Evolutionary conservation across 2,329 filamentous ascomycete species (phyloP), one percentile per base, ranked within the genome.

Genomic region (Neonectria ditissima): DNA sequence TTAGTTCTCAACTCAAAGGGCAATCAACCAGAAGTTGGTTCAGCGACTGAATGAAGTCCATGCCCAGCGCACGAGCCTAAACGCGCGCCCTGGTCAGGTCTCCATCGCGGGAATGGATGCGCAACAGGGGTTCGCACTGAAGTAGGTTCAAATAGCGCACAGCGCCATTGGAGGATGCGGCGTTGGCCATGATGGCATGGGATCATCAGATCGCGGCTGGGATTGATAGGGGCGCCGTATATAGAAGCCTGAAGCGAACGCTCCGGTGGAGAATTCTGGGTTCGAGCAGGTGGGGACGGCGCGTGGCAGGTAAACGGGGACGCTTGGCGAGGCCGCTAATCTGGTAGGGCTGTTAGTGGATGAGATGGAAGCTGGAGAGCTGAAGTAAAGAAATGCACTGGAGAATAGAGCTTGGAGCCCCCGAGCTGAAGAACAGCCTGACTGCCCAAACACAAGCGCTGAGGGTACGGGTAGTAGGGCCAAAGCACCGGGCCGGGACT

Each of bases 281-380:
- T 18, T 48, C 30, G 59, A 13, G 34, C 13, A 37, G 34, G 30
- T 41, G 52, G 53, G 53, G 48, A 47, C 26, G 41, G 47, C 18
- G 13, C 18, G 26, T 32, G 37, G n/a, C 37, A 41, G 37, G 37
- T 37, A 37, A 37, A 37, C 34, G 34, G 34, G 30, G 30, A 32
- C 9, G 30, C 30, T 32, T 32, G 10, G 20, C 20, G 14, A 43
- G n/a, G 37, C 57, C 54, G 55, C 60, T 63, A 58, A 63, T 58
- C 55, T 63, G 43, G 22, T 28, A 63, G 43, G 54, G 54, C 55
- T 63, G 55, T 63, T 63, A 63, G 60, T 16, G 60, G 41, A 34
- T 55, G 22, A 30, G 37, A 37, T 37, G 34, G n/a, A n/a, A n/a
- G n/a, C n/a, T n/a, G n/a, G n/a, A n/a, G n/a, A 16, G 22, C 34